phyloP scores from a whole-genome alignment of 345 rosid species.

The Trapa incisa region DNA sequence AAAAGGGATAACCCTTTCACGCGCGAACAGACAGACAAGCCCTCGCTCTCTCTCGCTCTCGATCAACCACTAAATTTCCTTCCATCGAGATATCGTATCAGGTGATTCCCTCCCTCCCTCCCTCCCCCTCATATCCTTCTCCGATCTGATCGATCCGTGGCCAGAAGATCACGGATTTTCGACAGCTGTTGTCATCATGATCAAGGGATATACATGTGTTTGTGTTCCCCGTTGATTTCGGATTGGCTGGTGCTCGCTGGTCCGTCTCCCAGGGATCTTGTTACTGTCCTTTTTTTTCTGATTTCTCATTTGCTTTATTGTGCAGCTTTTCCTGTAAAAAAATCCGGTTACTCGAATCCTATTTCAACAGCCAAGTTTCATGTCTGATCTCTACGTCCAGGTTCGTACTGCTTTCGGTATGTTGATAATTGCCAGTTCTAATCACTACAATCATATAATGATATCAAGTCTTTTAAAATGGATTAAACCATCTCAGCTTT shows the following conservation, averaged over 20 bases:
- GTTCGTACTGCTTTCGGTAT: conserved; percentile 59
- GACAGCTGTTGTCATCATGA: not conserved
- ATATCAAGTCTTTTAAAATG: too few species aligned
- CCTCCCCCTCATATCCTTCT: not conserved
- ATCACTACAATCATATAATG: too few species aligned
- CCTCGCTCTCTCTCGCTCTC: not conserved
- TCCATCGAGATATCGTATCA: not conserved
- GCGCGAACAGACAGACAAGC: not conserved
- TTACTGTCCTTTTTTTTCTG: not conserved
- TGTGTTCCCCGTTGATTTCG: not conserved
- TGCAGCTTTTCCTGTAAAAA: conserved; percentile 30
- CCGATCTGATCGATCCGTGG: not conserved
- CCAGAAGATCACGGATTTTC: not conserved
- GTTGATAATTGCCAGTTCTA: not conserved
- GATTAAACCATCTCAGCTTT: too few species aligned
- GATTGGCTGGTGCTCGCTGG: too few species aligned
- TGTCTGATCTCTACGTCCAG: conserved; percentile 71
- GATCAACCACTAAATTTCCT: not conserved
- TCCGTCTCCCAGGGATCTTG: too few species aligned
- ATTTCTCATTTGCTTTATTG: not conserved
- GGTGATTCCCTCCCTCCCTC: not conserved
- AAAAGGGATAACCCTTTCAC: not conserved
- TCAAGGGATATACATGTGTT: not conserved
- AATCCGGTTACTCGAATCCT: conserved; percentile 23
- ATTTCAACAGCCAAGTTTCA: conserved; percentile 32